Conservation (phyloP, 495 filamentous ascomycete species). For the Pseudoneurospora amorphoporcata region DNA sequence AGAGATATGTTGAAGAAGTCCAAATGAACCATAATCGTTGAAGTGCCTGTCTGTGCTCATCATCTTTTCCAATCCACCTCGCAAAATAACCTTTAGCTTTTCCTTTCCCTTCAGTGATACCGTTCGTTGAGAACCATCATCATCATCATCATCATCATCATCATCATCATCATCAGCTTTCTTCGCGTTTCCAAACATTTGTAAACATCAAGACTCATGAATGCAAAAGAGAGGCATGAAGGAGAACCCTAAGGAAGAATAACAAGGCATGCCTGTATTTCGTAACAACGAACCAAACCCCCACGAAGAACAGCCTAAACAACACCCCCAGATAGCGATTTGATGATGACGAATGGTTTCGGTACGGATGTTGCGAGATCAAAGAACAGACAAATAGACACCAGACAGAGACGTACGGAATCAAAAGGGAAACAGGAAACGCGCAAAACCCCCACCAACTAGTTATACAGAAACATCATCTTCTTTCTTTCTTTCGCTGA, state of each 20-base stretch:
- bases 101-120: neutral
- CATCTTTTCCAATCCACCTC: neutral
- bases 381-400: neutral
- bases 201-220: neutral
- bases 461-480: conserved; percentile 12
- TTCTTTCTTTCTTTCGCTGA: neutral
- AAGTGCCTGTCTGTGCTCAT: neutral
- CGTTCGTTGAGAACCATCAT: neutral
- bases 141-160: neutral
- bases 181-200: neutral
- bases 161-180: neutral
- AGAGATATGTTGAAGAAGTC: neutral
- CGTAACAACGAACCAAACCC: neutral
- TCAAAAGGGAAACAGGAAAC: neutral
- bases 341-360: neutral
- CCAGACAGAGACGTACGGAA: neutral
- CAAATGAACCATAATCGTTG: neutral
- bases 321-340: neutral
- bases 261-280: neutral
- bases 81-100: neutral
- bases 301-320: neutral
- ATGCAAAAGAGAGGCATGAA: conserved; percentile 3
- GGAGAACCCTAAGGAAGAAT: neutral
- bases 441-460: conserved; percentile 7
- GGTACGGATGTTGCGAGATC: neutral